Percentiles rank a stretch among this genome's conserved stretches.
Conservation (phyloP, 352 stramenopile genomes). For the Aphanomyces cochlioides region DNA sequence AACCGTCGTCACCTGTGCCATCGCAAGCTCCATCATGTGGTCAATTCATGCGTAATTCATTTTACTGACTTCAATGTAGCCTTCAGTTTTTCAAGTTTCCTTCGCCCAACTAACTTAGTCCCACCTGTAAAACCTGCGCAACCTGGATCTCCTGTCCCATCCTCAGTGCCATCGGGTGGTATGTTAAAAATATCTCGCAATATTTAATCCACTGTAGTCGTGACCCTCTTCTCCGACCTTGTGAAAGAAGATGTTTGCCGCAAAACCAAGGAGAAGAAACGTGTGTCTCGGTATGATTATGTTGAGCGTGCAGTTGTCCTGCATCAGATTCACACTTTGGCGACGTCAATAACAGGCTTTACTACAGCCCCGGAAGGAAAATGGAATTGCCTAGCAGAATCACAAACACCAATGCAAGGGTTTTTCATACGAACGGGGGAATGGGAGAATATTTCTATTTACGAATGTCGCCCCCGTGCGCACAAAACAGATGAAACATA, state of each 20-base stretch:
- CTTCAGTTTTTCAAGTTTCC: conserved; percentile 32
- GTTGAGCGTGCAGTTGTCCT: conserved; percentile 15
- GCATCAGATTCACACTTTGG: conserved; percentile 13
- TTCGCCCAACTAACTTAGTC: not conserved
- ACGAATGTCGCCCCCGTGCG: not conserved
- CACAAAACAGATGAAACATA: conserved; percentile 21
- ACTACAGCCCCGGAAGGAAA: not conserved
- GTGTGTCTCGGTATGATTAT: conserved; percentile 27
- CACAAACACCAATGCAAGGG: conserved; percentile 10
- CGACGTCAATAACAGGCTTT: conserved; percentile 6
- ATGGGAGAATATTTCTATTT: conserved; percentile 15
- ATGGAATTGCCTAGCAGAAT: conserved; percentile 15
- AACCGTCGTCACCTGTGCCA: conserved; percentile 21
- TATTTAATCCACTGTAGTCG: not conserved
- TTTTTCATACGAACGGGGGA: conserved; percentile 15
- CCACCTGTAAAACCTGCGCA: not conserved
- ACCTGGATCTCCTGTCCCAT: conserved; percentile 18
- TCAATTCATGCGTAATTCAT: not conserved
- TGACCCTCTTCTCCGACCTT: conserved; percentile 28
- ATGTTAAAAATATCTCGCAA: not conserved
- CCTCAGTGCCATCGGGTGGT: conserved; percentile 26
- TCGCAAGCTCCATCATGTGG: not conserved
- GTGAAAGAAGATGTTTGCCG: conserved; percentile 17
- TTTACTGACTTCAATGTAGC: conserved; percentile 7
- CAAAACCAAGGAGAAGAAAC: conserved; percentile 21